A percentile compares a stretch with the other conserved stretches of the same genome.
These are phyloP conservation scores for Phytophthora pluvialis DNA, from an alignment of 352 stramenopile genomes.

Conservation along the genomic window DNA sequence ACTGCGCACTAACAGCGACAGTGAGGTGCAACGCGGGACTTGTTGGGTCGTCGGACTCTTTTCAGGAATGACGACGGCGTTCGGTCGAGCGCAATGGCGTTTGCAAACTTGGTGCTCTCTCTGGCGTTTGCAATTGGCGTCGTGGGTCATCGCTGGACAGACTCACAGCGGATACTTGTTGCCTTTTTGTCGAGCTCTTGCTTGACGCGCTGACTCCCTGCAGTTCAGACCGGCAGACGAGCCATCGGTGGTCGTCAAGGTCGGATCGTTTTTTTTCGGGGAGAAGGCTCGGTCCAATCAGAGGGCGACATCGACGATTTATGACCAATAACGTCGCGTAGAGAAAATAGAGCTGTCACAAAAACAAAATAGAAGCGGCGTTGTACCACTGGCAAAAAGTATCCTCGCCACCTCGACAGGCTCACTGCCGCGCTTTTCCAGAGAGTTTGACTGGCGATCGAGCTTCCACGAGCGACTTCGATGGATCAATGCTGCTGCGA, in stretches of 20 bases:
- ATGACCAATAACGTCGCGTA: not conserved
- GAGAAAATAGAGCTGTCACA: slow-evolving; percentile 22
- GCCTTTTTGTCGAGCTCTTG: slow-evolving; percentile 15
- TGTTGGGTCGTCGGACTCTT: slow-evolving; percentile 29
- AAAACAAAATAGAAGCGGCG: slow-evolving; percentile 18
- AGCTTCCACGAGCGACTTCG: not conserved
- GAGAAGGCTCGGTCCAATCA: slow-evolving; percentile 6
- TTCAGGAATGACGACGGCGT: slow-evolving; percentile 26
- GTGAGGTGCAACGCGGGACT: slow-evolving; percentile 14
- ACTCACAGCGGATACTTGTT: slow-evolving; percentile 17
- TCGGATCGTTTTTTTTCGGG: slow-evolving; percentile 21
- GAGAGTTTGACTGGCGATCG: slow-evolving; percentile 17
- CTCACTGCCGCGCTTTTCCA: slow-evolving; percentile 1
- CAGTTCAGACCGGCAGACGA: slow-evolving; percentile 36
- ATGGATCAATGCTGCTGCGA: not conserved
- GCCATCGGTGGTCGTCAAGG: slow-evolving; percentile 16
- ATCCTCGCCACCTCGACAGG: slow-evolving; percentile 13
- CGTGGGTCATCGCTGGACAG: slow-evolving; percentile 15
- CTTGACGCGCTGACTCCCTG: slow-evolving; percentile 23
- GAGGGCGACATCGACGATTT: not conserved
- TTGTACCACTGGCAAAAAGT: slow-evolving; percentile 19
- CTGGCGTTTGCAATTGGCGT: slow-evolving; percentile 2
- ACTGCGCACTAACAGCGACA: too few relatives aligned
- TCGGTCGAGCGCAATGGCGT: not conserved
- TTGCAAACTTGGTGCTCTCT: not conserved